Conservation (phyloP, 2,329 filamentous ascomycete species). For the Monilinia polystroma region DNA sequence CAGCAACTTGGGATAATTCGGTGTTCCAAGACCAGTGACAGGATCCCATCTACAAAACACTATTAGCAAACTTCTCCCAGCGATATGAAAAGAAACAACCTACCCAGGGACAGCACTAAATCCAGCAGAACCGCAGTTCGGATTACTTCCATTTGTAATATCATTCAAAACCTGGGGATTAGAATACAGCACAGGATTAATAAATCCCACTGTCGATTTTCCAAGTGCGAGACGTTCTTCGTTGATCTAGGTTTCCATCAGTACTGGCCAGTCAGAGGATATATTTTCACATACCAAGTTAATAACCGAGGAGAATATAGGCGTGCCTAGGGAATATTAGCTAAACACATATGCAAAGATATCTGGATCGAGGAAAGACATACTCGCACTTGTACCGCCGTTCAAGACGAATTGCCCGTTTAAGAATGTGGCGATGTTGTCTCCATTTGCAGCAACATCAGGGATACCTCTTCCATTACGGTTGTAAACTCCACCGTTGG, state of each 20-base stretch:
- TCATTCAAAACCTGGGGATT: slow-evolving; percentile 39
- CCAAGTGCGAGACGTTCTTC: slow-evolving; percentile 41
- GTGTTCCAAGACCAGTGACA: slow-evolving; percentile 40
- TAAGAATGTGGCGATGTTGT: slow-evolving; percentile 19
- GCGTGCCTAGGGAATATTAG: slow-evolving; percentile 33
- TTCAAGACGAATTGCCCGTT: slow-evolving; percentile 3
- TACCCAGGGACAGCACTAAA: slow-evolving; percentile 38
- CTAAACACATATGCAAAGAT: neutral
- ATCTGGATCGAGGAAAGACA: neutral
- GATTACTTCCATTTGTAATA: slow-evolving; percentile 39
- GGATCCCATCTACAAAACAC: slow-evolving; percentile 36
- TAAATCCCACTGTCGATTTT: slow-evolving; percentile 43
- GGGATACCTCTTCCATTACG: slow-evolving; percentile 49
- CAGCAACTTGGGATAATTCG: slow-evolving; percentile 33
- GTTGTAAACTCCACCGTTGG: slow-evolving; percentile 49
- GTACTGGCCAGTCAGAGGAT: no score
- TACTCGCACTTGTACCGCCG: slow-evolving; percentile 24
- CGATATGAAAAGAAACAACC: neutral
- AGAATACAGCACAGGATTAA: slow-evolving; percentile 41
- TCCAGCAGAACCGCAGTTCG: slow-evolving; percentile 39
- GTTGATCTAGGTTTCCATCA: slow-evolving; percentile 39
- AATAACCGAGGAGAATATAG: slow-evolving; percentile 23
- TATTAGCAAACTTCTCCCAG: neutral
- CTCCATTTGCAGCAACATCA: slow-evolving; percentile 49
- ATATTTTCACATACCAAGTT: slow-evolving; percentile 6